Percentiles rank a stretch among this genome's conserved stretches.
Conservation (phyloP, 768 basidiomycete genomes). For the Suillus clintonianus region DNA sequence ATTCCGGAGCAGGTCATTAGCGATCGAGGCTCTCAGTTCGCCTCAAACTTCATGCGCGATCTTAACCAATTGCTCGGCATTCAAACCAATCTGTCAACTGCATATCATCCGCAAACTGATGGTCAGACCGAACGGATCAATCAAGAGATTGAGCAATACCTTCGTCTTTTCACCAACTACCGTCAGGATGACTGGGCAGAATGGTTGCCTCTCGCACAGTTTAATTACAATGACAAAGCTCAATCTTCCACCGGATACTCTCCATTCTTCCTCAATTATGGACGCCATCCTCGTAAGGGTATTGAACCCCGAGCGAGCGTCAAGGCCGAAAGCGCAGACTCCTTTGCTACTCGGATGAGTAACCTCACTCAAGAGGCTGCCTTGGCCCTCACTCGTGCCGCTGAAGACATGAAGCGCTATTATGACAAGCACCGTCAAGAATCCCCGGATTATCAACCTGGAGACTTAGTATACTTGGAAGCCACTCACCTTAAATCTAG, state of each 20-base stretch:
- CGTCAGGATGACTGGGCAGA: constrained; percentile 38
- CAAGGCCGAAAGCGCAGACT: constrained; percentile 11
- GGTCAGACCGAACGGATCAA: constrained; percentile 26
- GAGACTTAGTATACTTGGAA: too few species aligned
- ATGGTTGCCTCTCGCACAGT: constrained; percentile 34
- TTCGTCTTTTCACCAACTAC: constrained; percentile 34
- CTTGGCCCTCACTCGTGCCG: constrained; percentile 4
- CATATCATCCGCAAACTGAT: constrained; percentile 39
- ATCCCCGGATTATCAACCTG: neutral
- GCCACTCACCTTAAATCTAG: too few species aligned
- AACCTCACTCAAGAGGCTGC: constrained; percentile 6
- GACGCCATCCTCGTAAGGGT: neutral
- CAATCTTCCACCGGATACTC: constrained; percentile 26
- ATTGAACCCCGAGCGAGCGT: neutral
- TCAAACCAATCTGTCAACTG: constrained; percentile 35
- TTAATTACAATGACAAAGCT: constrained; percentile 33
- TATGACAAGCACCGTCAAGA: constrained; percentile 12
- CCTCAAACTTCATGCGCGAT: constrained; percentile 29
- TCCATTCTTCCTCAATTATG: neutral
- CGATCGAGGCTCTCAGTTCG: constrained; percentile 32
- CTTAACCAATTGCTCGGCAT: constrained; percentile 34
- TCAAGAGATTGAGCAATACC: constrained; percentile 38
- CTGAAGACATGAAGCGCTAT: constrained; percentile 24
- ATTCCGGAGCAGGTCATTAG: constrained; percentile 25
- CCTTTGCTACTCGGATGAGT: constrained; percentile 14